Conservation (phyloP, 352 stramenopile genomes). For the Pythium biforme region DNA sequence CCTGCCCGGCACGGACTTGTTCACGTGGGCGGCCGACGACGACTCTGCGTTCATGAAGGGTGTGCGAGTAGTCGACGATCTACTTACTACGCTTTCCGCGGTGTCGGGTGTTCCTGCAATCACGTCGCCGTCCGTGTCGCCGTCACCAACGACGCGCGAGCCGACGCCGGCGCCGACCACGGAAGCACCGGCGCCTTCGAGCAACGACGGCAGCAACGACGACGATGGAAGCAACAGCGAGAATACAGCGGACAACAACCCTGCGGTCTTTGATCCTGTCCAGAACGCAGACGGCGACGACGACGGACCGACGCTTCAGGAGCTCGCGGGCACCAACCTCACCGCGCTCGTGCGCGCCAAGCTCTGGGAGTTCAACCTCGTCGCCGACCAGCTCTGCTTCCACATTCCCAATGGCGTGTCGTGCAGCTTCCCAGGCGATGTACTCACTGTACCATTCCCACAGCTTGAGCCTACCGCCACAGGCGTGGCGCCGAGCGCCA, state of each 20-base stretch:
- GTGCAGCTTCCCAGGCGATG: constrained; percentile 12
- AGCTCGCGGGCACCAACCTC: background rate
- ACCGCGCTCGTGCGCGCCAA: constrained; percentile 10
- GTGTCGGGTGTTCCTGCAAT: background rate
- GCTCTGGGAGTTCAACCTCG: constrained; percentile 6
- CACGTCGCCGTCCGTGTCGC: background rate
- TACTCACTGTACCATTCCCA: constrained; percentile 8
- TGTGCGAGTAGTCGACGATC: background rate
- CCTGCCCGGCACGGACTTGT: background rate
- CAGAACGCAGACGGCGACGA: background rate
- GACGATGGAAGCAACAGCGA: background rate
- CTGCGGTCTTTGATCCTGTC: background rate
- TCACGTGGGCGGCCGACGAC: constrained; percentile 10
- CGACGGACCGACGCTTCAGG: background rate
- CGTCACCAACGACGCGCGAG: background rate
- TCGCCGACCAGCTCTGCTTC: constrained; percentile 13
- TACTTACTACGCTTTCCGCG: background rate
- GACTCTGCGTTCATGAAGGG: constrained; percentile 6
- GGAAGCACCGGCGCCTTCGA: background rate
- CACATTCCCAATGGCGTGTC: constrained; percentile 20
- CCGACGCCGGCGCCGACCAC: background rate
- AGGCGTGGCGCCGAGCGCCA: background rate
- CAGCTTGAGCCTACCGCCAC: background rate
- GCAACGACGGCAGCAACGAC: background rate
- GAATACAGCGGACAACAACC: background rate